These are phyloP conservation scores for Aspergillus leporis DNA, from an alignment of 495 filamentous ascomycete species.

Conservation along the genomic window DNA sequence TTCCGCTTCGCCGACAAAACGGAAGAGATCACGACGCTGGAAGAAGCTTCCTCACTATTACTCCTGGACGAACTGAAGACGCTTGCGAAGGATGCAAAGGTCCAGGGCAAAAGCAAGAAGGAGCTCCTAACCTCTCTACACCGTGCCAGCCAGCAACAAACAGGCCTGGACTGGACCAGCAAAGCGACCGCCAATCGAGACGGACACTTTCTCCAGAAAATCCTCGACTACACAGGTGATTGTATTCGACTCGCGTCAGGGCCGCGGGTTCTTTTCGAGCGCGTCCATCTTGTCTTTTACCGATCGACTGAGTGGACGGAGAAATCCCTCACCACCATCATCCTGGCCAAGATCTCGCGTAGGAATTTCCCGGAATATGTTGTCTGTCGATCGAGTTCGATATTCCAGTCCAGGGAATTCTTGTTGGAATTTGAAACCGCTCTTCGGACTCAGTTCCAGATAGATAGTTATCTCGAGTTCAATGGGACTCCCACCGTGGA, in stretches of 20 bases:
- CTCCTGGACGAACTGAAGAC: conserved; percentile 82
- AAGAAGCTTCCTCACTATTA: conserved; percentile 82
- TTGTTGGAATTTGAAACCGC: conserved; percentile 89
- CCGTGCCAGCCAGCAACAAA: conserved; percentile 69
- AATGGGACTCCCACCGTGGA: conserved; percentile 69
- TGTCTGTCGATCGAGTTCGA: conserved; percentile 85
- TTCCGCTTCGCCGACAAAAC: conserved; percentile 84
- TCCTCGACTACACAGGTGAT: conserved; percentile 75
- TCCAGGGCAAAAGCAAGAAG: conserved; percentile 85
- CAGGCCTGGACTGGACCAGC: conserved; percentile 63
- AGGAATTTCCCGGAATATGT: conserved; percentile 89
- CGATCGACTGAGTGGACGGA: conserved; percentile 96
- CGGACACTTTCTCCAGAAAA: conserved; percentile 68
- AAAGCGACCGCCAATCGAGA: conserved; percentile 54
- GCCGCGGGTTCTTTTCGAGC: conserved; percentile 82
- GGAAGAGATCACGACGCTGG: conserved; percentile 71
- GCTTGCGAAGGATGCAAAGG: conserved; percentile 83
- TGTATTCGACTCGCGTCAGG: conserved; percentile 77
- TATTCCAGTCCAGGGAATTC: conserved; percentile 73
- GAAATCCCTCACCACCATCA: conserved; percentile 92
- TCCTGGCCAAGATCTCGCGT: conserved; percentile 82
- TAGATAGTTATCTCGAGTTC: conserved; percentile 85
- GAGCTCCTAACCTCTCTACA: conserved; percentile 74
- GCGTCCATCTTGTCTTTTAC: conserved; percentile 94
- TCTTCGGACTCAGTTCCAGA: conserved; percentile 75